Conservation (phyloP, 2,329 filamentous ascomycete genomes). For the Clonostachys chloroleuca region DNA sequence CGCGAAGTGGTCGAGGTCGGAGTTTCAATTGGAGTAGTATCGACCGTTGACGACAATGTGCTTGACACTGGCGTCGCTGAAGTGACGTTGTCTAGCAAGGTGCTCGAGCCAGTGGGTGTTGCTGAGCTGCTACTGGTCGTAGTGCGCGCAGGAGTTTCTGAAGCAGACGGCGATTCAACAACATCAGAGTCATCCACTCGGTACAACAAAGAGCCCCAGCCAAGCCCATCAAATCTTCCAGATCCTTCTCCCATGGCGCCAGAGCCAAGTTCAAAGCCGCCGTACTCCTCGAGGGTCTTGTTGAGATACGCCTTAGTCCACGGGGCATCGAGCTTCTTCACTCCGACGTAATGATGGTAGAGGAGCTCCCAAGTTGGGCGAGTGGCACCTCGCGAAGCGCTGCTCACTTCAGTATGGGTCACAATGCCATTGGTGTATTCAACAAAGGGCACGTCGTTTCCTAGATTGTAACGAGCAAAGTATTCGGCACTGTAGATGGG, state of each 20-base stretch:
- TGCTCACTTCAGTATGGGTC: slow-evolving; percentile 23
- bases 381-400: slow-evolving; percentile 19
- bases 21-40: too few relatives aligned
- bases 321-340: slow-evolving; percentile 26
- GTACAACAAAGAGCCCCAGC: not conserved
- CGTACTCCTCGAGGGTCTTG: not conserved
- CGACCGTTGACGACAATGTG: too few relatives aligned
- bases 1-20: too few relatives aligned
- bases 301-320: slow-evolving; percentile 25
- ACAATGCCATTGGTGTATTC: slow-evolving; percentile 28
- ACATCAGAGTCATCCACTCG: not conserved
- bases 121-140: too few relatives aligned
- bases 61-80: too few relatives aligned
- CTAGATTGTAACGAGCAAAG: slow-evolving; percentile 32
- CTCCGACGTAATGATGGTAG: slow-evolving; percentile 27
- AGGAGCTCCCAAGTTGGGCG: slow-evolving; percentile 32
- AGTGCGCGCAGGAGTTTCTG: too few relatives aligned
- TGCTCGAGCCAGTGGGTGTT: too few relatives aligned
- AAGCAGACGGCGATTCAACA: not conserved
- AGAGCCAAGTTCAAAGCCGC: not conserved
- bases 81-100: too few relatives aligned
- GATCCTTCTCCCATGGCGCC: not conserved
- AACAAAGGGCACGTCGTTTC: slow-evolving; percentile 33
- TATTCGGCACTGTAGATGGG: slow-evolving; percentile 22
- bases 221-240: not conserved